Percentiles rank a stretch among this genome's conserved stretches.
These are phyloP conservation scores for Boletus sensibilis DNA, from an alignment of 768 basidiomycete species.

Conservation along the genomic window DNA sequence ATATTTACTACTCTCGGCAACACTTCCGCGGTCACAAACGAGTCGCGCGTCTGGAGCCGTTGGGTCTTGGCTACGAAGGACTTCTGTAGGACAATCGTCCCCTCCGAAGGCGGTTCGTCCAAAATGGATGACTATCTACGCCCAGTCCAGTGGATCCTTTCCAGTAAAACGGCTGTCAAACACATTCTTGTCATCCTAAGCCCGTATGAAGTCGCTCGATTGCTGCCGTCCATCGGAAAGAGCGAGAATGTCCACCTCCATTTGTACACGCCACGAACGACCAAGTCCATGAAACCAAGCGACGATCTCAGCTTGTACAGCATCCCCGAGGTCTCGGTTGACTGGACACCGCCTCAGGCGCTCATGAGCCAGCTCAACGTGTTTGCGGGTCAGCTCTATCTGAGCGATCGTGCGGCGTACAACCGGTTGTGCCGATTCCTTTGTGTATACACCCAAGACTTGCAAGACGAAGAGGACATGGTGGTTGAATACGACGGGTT, in stretches of 20 bases:
- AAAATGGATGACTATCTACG: slow-evolving; percentile 35
- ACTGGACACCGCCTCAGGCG: slow-evolving; percentile 12
- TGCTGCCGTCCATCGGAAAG: slow-evolving; percentile 38
- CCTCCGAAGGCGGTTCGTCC: background rate
- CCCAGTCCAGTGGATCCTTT: slow-evolving; percentile 46
- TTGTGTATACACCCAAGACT: slow-evolving; percentile 40
- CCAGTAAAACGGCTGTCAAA: slow-evolving; percentile 30
- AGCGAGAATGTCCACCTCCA: slow-evolving; percentile 39
- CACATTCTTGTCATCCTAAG: slow-evolving; percentile 40
- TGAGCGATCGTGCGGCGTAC: slow-evolving; percentile 36
- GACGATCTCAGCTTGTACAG: slow-evolving; percentile 33
- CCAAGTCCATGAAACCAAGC: slow-evolving; percentile 32
- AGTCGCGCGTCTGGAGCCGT: slow-evolving; percentile 20
- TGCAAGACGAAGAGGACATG: slow-evolving; percentile 47
- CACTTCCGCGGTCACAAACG: slow-evolving; percentile 14
- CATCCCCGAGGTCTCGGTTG: slow-evolving; percentile 20
- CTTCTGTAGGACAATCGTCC: slow-evolving; percentile 8
- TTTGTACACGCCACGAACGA: slow-evolving; percentile 40
- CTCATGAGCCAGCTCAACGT: slow-evolving; percentile 39
- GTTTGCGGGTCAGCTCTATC: slow-evolving; percentile 46
- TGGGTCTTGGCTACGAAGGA: slow-evolving; percentile 17
- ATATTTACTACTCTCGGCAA: slow-evolving; percentile 11
- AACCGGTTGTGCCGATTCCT: slow-evolving; percentile 36
- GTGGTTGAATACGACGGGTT: slow-evolving; percentile 20
- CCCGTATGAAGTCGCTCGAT: slow-evolving; percentile 38